phyloP scores from a whole-genome alignment of 192 early-diverging fungal species.

The Backusella australiensis region DNA sequence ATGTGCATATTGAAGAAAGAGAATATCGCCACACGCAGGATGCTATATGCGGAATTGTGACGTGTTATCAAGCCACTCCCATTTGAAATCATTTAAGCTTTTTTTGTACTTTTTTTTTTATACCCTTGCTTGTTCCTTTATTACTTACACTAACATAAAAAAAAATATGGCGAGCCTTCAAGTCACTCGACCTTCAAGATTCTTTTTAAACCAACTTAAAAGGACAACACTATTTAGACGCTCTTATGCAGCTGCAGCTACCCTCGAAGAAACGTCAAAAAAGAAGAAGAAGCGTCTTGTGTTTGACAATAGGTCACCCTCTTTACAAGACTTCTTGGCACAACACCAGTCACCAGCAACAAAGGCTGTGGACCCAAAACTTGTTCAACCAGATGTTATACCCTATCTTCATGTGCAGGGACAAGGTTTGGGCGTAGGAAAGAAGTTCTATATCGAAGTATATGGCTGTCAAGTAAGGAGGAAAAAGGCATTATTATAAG shows the following conservation, averaged over 20 bases:
- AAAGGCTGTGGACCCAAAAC: neutral
- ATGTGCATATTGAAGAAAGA: neutral
- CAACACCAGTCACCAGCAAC: constrained; percentile 10
- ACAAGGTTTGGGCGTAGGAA: constrained; percentile 49
- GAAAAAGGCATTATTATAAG: too few relatives aligned
- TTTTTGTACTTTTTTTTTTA: neutral
- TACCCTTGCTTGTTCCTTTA: neutral
- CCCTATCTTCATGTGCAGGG: constrained; percentile 44
- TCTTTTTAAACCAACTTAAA: neutral
- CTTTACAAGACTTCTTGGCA: constrained; percentile 43
- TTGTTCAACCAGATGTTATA: constrained; percentile 28
- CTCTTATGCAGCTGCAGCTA: neutral
- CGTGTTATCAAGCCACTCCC: neutral
- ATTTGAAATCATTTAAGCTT: neutral
- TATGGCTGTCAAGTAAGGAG: constrained; percentile 65
- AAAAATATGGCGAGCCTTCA: neutral
- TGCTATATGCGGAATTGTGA: neutral
- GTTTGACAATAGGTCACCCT: constrained; percentile 48
- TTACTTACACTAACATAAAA: constrained; percentile 1
- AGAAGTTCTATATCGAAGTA: constrained; percentile 73
- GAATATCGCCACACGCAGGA: neutral
- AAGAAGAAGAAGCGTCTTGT: constrained; percentile 37
- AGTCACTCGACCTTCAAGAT: neutral
- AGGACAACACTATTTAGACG: neutral
- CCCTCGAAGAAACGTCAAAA: neutral